These are phyloP conservation scores for Colletotrichum echinochloae DNA, from an alignment of 2,329 filamentous ascomycete species.

Conservation along the genomic window DNA sequence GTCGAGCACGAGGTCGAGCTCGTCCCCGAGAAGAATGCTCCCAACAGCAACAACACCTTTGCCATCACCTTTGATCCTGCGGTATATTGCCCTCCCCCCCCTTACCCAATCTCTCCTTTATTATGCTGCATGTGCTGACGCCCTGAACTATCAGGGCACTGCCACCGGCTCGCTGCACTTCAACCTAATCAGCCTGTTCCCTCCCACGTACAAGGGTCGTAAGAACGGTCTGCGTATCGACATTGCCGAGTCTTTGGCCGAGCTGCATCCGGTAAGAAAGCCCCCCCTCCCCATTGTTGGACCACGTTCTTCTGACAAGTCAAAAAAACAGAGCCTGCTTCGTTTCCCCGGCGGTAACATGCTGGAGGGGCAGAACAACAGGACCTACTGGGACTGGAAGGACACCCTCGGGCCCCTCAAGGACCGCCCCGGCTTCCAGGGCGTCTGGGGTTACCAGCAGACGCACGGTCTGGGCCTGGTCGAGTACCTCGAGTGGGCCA, in stretches of 20 bases:
- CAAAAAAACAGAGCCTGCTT: conserved; percentile 58
- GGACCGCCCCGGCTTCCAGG: conserved; percentile 66
- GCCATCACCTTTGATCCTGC: conserved; percentile 63
- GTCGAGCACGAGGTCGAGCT: conserved; percentile 63
- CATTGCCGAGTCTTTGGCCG: conserved; percentile 64
- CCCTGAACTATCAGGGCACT: conserved; percentile 47
- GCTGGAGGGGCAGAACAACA: conserved; percentile 61
- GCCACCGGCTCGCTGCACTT: conserved; percentile 62
- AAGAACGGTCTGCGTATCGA: conserved; percentile 70
- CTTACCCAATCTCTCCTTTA: background rate
- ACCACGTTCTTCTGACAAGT: background rate
- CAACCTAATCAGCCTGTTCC: conserved; percentile 70
- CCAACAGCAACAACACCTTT: conserved; percentile 68
- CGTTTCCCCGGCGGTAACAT: conserved; percentile 76
- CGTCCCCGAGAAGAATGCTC: conserved; percentile 57
- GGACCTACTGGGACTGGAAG: conserved; percentile 64
- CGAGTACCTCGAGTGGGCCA: conserved; percentile 71
- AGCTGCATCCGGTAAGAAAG: conserved; percentile 59
- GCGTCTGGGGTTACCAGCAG: conserved; percentile 70
- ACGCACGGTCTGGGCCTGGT: conserved; percentile 72
- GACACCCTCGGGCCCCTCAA: conserved; percentile 66
- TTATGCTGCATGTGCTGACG: background rate
- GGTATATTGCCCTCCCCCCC: conserved; percentile 40
- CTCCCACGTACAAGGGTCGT: conserved; percentile 68
- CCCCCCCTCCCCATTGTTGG: no score